Evolutionary conservation across 768 basidiomycete species (phyloP), one percentile per base, ranked within the genome.

Genomic region (Hygrophorus russula): DNA sequence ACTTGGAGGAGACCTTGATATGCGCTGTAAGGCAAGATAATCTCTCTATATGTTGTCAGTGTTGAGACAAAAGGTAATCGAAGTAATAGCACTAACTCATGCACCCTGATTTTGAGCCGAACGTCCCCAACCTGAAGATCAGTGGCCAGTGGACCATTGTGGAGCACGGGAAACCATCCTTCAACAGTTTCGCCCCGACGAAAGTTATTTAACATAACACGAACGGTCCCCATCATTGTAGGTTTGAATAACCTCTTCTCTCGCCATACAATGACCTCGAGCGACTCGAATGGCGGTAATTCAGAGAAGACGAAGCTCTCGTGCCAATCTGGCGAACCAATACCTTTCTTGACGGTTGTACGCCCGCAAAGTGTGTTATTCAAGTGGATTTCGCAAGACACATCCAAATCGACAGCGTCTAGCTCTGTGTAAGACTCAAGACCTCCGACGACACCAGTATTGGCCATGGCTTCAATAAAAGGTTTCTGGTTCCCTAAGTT

Each of bases 101-200:
- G 74, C 8, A 91, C 78, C 46, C 71, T 66, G 39, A 91, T 56
- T 53, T 80, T 82, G 52, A 92, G 60, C 39, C 79, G 72, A 35
- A 91, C 62, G 53, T 91, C 87, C 30, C 89, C 89, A 5, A 78
- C 70, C 54, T 83, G 81, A 35, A 75, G 53, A 51, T 78, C 73
- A 17, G 65, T 66, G 24, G 68, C 62, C 32, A 67, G 54, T 8
- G 68, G 60, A 31, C 70, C 74, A 33, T 64, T 56, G 34, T 73
- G 70, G 41, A 83, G 62, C 2, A 89, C 74, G 11, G 87, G 82
- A 59, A 80, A 91, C 85, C 85, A 92, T 11, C 89, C 89, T 56
- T 92, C 88, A 4, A 86, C 70, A 3, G 64, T 57, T 51, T 88
- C 83, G 13, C 80, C 76, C 18, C 88, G 70, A 17, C 80, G 74